phyloP scores from a whole-genome alignment of 768 basidiomycete species.

The Pleurotus sapidus region DNA sequence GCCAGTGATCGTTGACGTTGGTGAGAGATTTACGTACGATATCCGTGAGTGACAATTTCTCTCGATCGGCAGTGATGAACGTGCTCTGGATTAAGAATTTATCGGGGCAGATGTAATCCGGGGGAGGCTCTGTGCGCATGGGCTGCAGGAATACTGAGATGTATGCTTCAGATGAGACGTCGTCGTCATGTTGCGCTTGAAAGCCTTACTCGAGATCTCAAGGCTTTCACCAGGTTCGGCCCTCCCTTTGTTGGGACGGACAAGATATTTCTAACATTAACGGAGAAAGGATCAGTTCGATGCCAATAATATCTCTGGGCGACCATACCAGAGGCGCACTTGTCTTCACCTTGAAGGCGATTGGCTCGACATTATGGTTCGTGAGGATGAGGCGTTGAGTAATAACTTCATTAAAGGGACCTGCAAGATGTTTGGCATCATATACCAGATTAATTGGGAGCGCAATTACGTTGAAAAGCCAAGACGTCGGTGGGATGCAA shows the following conservation, averaged over 20 bases:
- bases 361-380: constrained; percentile 7
- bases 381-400: constrained; percentile 1
- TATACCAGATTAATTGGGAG: background rate
- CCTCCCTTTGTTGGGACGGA: constrained; percentile 8
- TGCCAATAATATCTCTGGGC: too few species aligned
- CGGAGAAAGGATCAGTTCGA: too few species aligned
- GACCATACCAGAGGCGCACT: constrained; percentile 1
- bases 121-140: background rate
- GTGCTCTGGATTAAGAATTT: constrained; percentile 11
- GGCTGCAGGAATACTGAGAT: constrained; percentile 1
- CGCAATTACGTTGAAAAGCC: background rate
- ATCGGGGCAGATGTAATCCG: background rate
- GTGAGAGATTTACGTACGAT: constrained; percentile 1
- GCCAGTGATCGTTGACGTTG: background rate
- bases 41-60: background rate
- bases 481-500: background rate
- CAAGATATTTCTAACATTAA: constrained; percentile 2
- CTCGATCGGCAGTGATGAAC: constrained; percentile 7
- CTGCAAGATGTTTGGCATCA: background rate
- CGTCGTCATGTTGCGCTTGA: too few species aligned
- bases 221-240: constrained; percentile 5
- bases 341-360: constrained; percentile 12
- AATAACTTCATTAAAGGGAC: constrained; percentile 1
- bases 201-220: constrained; percentile 4
- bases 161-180: background rate